phyloP scores from a whole-genome alignment of 2,329 filamentous ascomycete species.

The Triangularia setosa region DNA sequence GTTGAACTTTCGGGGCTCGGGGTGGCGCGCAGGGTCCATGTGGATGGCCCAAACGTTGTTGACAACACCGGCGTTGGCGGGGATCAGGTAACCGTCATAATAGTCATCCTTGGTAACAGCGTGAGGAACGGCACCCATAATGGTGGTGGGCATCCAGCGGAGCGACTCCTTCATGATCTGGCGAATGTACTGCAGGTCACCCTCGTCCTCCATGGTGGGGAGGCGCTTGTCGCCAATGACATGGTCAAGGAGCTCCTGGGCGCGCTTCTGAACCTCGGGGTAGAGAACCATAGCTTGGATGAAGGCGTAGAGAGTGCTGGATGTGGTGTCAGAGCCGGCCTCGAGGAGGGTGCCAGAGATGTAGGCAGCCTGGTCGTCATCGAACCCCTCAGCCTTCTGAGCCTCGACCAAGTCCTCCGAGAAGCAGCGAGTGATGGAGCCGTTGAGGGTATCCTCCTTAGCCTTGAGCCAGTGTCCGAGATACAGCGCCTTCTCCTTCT shows the following conservation, averaged over 20 bases:
- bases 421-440: slow-evolving; percentile 27
- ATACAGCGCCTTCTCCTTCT: slow-evolving; percentile 40
- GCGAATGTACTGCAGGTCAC: slow-evolving; percentile 40
- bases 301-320: slow-evolving; percentile 39
- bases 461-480: slow-evolving; percentile 39
- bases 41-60: slow-evolving; percentile 44
- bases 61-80: slow-evolving; percentile 41
- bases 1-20: slow-evolving; percentile 40
- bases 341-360: slow-evolving; percentile 36
- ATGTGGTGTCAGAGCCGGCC: slow-evolving; percentile 43
- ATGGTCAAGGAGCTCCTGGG: slow-evolving; percentile 38
- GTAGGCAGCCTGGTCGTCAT: slow-evolving; percentile 33
- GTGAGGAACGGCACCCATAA: slow-evolving; percentile 39
- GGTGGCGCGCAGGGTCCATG: slow-evolving; percentile 41
- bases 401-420: slow-evolving; percentile 21
- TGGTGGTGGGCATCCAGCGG: slow-evolving; percentile 42
- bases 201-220: slow-evolving; percentile 37
- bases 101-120: slow-evolving; percentile 39
- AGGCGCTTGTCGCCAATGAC: slow-evolving; percentile 38
- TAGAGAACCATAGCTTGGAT: slow-evolving; percentile 45
- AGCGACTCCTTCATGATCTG: slow-evolving; percentile 43
- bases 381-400: slow-evolving; percentile 27
- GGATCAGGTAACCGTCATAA: slow-evolving; percentile 44
- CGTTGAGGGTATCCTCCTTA: slow-evolving; percentile 32
- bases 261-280: slow-evolving; percentile 39